Evolutionary conservation across 352 stramenopile species (phyloP), one percentile per base, ranked within the genome.

Genomic region (Phytophthora ohioensis): DNA sequence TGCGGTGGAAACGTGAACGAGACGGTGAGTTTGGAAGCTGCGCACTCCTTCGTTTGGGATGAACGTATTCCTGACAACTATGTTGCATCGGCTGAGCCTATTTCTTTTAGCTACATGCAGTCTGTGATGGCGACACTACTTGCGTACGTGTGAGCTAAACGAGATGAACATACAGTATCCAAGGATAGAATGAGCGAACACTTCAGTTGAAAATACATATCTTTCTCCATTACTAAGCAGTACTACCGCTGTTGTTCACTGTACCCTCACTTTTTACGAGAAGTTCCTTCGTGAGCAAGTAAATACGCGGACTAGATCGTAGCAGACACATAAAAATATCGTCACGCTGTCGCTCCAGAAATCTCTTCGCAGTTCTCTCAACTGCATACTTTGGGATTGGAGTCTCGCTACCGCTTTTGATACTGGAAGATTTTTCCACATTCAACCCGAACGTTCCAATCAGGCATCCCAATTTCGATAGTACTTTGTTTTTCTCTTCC

Each of bases 31-130:
- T 13, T 81, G 15, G 64, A 81, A 41, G 49, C 64, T 30, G 62
- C 69, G 10, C 62, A 57, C 31, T 68, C 74, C 1, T 85, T 85
- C 55, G 30, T 81, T 8, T 46, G 67, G 53, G 64, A 85, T 8
- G 78, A 85, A 36, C 65, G 67, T 17, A 81, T 85, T 52, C 75
- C 74, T 15, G 57, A 63, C 42, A 54, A 73, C 49, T 85, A 73
- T 31, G 56, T 60, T 10, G 49, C 46, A 30, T 69, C 76, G 4
- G 48, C 39, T 4, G 64, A 49, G 5, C 52, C 69, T 9, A 74
- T 83, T 56, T 51, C 60, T 36, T 47, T 81, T 27, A 34, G 57
- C 15, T 57, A 67, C 34, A 67, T 79, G 64, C 53, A 46, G 41
- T 61, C 58, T 8, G 67, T 78, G 7, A 69, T 63, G 57, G 69